A percentile compares a stretch with the other conserved stretches of the same genome.
These are phyloP conservation scores for Erythrophleum fordii DNA, from an alignment of 306 rosid species.

Conservation along the genomic window DNA sequence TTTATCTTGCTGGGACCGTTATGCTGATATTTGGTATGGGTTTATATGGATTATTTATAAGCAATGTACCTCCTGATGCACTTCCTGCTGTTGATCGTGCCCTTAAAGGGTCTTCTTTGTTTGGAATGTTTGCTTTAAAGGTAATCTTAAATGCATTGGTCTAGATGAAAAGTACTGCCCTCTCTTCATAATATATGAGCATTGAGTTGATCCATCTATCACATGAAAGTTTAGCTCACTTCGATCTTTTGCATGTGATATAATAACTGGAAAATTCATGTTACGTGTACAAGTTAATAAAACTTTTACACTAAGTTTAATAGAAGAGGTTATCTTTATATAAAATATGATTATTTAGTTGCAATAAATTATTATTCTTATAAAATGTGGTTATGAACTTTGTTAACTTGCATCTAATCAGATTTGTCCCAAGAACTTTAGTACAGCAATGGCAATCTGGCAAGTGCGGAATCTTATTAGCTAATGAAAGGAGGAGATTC, in stretches of 20 bases:
- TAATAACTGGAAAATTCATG: background rate
- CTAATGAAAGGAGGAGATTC: no score
- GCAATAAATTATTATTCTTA: background rate
- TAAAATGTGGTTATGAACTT: background rate
- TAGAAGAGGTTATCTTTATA: background rate
- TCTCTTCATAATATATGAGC: background rate
- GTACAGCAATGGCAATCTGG: background rate
- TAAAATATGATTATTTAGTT: background rate
- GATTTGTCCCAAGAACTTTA: background rate
- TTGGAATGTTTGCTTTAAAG: constrained; percentile 97
- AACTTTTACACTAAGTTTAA: background rate
- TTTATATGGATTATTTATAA: constrained; percentile 84
- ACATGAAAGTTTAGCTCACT: background rate
- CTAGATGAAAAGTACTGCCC: background rate
- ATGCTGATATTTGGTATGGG: constrained; percentile 98
- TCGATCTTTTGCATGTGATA: background rate
- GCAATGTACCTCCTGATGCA: constrained; percentile 64
- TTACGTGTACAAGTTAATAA: background rate
- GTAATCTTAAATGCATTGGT: constrained; percentile 43
- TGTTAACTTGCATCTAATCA: background rate
- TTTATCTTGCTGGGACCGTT: constrained; percentile 98
- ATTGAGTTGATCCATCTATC: background rate
- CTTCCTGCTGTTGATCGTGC: constrained; percentile 70
- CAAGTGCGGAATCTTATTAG: background rate
- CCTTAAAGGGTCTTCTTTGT: constrained; percentile 79